Evolutionary conservation across 192 early-diverging fungal genomes (phyloP).

Genomic region (Thamnidium elegans): DNA sequence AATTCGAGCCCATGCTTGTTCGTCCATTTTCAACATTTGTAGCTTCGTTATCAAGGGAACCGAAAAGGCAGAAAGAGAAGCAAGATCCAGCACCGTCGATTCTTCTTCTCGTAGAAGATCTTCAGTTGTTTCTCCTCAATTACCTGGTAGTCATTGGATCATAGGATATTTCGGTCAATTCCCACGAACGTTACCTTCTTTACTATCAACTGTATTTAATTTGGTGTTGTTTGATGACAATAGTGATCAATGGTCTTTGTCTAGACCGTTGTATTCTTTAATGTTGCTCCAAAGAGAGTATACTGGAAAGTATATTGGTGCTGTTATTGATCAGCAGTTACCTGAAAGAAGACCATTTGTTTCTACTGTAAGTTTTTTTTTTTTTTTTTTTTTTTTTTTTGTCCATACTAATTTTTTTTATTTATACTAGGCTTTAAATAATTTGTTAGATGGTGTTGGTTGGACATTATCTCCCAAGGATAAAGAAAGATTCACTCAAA

Average conservation of each 20-base stretch:
- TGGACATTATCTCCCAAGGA: conserved; percentile 48
- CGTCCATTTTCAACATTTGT: conserved; percentile 68
- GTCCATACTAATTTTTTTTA: background rate
- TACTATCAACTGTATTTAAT: conserved; percentile 68
- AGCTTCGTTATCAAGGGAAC: conserved; percentile 64
- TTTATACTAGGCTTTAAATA: conserved; percentile 42
- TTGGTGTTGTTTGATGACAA: conserved; percentile 78
- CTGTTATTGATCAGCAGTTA: conserved; percentile 53
- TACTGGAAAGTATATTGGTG: conserved; percentile 52
- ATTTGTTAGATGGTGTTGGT: conserved; percentile 63
- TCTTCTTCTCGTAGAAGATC: background rate
- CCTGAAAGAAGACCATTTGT: conserved; percentile 41
- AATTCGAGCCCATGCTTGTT: conserved; percentile 62
- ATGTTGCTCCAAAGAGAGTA: conserved; percentile 73
- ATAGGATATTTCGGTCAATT: conserved; percentile 51
- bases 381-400: background rate
- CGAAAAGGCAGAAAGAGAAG: conserved; percentile 10
- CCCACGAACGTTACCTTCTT: conserved; percentile 58
- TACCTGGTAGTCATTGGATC: conserved; percentile 50
- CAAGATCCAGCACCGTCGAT: conserved; percentile 16
- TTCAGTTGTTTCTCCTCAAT: conserved; percentile 20
- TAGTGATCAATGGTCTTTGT: conserved; percentile 79
- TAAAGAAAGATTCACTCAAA: conserved; percentile 68
- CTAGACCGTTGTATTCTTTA: conserved; percentile 75
- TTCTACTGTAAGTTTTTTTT: conserved; percentile 24